Conservation (phyloP, 2,329 filamentous ascomycete genomes). For the Scleromitrula shiraiana region DNA sequence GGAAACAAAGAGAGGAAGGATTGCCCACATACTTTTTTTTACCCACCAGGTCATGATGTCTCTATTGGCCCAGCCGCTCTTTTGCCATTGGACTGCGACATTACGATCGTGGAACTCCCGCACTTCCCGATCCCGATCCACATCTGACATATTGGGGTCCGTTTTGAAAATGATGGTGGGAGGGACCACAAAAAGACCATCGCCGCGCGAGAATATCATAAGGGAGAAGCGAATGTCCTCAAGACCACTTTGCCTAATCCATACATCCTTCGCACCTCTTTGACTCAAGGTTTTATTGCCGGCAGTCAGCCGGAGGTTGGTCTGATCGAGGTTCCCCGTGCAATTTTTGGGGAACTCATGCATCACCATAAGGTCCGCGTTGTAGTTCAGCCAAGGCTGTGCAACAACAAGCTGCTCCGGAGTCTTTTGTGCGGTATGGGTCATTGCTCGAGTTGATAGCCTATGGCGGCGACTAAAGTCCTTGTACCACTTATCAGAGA, state of each 20-base stretch:
- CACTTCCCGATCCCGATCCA: neutral
- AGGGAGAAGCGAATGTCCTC: neutral
- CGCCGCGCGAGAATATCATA: neutral
- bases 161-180: neutral
- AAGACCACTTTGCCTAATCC: neutral
- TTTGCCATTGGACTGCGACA: neutral
- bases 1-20: neutral
- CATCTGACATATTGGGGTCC: neutral
- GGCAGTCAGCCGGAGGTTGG: neutral
- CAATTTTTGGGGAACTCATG: neutral
- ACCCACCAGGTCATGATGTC: neutral
- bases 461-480: neutral
- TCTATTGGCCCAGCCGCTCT: neutral
- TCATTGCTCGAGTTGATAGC: neutral
- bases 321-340: neutral
- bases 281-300: neutral
- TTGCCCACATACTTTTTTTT: no score
- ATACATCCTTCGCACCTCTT: neutral
- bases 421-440: neutral
- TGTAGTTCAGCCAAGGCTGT: neutral
- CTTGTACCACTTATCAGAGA: neutral
- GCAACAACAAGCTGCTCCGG: neutral
- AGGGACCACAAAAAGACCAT: neutral
- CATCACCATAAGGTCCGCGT: neutral
- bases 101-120: neutral